Conservation (phyloP, 768 basidiomycete species). For the Thelephora ganbajun region DNA sequence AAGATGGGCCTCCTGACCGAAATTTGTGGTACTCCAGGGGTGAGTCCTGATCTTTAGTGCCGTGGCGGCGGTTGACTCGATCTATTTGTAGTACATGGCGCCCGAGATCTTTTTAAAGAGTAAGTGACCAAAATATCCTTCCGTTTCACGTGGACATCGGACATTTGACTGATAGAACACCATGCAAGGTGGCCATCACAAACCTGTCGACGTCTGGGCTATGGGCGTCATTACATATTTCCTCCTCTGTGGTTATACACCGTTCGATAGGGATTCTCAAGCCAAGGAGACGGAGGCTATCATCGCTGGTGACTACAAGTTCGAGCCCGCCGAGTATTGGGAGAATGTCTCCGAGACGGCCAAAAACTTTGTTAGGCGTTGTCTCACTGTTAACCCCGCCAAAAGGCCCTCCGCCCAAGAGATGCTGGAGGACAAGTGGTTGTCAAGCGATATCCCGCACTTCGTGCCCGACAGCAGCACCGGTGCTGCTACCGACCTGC, state of each 20-base stretch:
- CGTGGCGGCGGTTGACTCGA: neutral
- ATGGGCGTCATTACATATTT: slow-evolving; percentile 99
- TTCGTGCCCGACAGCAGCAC: slow-evolving; percentile 50
- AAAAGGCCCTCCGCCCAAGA: slow-evolving; percentile 69
- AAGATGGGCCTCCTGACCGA: slow-evolving; percentile 83
- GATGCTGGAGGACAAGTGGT: slow-evolving; percentile 69
- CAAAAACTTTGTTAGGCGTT: slow-evolving; percentile 66
- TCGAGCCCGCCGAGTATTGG: slow-evolving; percentile 84
- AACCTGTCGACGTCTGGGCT: slow-evolving; percentile 93
- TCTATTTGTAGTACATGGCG: slow-evolving; percentile 60
- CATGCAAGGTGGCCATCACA: slow-evolving; percentile 68
- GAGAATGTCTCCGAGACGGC: slow-evolving; percentile 71
- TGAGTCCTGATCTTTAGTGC: slow-evolving; percentile 18
- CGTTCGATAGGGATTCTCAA: slow-evolving; percentile 87
- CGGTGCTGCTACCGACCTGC: slow-evolving; percentile 59
- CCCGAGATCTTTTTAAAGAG: slow-evolving; percentile 93
- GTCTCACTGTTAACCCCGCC: slow-evolving; percentile 75
- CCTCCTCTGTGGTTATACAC: slow-evolving; percentile 86
- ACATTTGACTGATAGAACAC: neutral
- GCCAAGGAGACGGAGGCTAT: slow-evolving; percentile 93
- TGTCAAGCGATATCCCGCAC: slow-evolving; percentile 55
- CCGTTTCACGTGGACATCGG: neutral
- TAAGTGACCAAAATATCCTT: slow-evolving; percentile 20
- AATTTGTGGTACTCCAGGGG: slow-evolving; percentile 89
- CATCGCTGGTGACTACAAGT: slow-evolving; percentile 84